Conservation (phyloP, 2,329 filamentous ascomycete species). For the Scorias spongiosa region DNA sequence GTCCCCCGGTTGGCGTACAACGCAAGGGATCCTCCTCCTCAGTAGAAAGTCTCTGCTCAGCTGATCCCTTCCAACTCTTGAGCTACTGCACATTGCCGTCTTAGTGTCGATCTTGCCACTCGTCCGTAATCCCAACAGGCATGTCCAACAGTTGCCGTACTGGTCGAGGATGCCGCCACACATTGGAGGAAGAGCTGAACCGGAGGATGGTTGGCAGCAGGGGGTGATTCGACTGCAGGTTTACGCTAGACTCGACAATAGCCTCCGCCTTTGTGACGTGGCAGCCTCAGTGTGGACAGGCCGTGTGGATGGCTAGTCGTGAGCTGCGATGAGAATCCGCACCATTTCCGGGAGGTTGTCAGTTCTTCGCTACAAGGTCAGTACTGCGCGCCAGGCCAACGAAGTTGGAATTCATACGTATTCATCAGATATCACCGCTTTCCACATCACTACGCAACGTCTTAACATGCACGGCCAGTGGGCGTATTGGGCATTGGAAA, state of each 20-base stretch:
- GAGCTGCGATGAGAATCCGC: slow-evolving; percentile 2
- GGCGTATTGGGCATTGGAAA: no score
- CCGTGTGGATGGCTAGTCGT: slow-evolving; percentile 12
- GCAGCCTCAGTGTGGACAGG: slow-evolving; percentile 31
- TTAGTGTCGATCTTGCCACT: slow-evolving; percentile 29
- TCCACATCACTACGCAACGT: slow-evolving; percentile 3
- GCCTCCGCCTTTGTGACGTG: slow-evolving; percentile 39
- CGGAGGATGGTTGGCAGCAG: slow-evolving; percentile 3
- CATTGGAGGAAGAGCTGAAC: slow-evolving; percentile 25
- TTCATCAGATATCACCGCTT: slow-evolving; percentile 1
- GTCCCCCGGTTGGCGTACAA: slow-evolving; percentile 9
- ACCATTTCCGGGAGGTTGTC: background rate
- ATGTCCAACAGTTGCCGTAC: slow-evolving; percentile 8
- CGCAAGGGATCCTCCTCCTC: slow-evolving; percentile 10
- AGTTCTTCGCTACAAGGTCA: background rate
- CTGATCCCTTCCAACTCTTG: slow-evolving; percentile 23
- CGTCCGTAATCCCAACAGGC: slow-evolving; percentile 25
- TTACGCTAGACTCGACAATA: slow-evolving; percentile 32
- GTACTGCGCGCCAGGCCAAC: slow-evolving; percentile 9
- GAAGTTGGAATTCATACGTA: slow-evolving; percentile 3
- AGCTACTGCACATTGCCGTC: slow-evolving; percentile 25
- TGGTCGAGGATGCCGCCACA: slow-evolving; percentile 13
- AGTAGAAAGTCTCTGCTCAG: slow-evolving; percentile 22
- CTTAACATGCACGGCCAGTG: no score
- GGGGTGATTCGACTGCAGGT: slow-evolving; percentile 19